These are phyloP conservation scores for Vaccinium corymbosum DNA, from an alignment of 148 eudicot genomes.

Conservation along the genomic window DNA sequence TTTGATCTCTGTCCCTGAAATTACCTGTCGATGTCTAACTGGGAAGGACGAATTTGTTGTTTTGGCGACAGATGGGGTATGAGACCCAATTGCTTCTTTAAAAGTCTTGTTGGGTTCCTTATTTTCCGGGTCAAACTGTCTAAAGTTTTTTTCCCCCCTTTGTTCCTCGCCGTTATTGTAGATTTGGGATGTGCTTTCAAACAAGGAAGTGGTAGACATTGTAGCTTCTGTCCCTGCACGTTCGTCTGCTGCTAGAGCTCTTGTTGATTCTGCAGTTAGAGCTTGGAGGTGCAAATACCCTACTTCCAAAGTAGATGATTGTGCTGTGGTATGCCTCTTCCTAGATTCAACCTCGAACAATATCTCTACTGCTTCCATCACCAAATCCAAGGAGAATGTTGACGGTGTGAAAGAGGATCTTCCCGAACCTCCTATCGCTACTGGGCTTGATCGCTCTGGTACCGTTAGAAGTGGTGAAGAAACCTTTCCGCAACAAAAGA, in stretches of 20 bases:
- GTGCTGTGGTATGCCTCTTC: slow-evolving; percentile 90
- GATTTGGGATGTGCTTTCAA: slow-evolving; percentile 95
- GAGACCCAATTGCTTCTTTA: slow-evolving; percentile 14
- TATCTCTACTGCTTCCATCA: slow-evolving; percentile 36
- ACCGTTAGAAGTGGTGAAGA: slow-evolving; percentile 32
- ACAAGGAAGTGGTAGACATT: slow-evolving; percentile 77
- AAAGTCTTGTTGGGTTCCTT: background rate
- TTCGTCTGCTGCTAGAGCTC: slow-evolving; percentile 53
- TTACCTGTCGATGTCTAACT: slow-evolving; percentile 54
- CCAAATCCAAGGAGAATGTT: slow-evolving; percentile 29
- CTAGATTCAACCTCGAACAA: slow-evolving; percentile 39
- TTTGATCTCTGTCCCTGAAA: slow-evolving; percentile 77
- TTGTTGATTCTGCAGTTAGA: slow-evolving; percentile 79
- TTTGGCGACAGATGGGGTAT: slow-evolving; percentile 90
- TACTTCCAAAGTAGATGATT: slow-evolving; percentile 85
- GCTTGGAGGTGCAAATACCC: slow-evolving; percentile 79
- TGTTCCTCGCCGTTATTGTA: slow-evolving; percentile 15
- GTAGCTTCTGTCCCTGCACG: slow-evolving; percentile 55
- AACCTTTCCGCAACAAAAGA: slow-evolving; percentile 17
- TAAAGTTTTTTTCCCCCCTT: background rate
- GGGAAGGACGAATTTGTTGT: slow-evolving; percentile 82
- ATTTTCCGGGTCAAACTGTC: background rate
- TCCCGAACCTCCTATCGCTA: slow-evolving; percentile 16
- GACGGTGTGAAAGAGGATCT: slow-evolving; percentile 20
- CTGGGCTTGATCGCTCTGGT: slow-evolving; percentile 27